Conservation (phyloP, 192 early-diverging fungal species). For the Martensiomyces pterosporus region DNA sequence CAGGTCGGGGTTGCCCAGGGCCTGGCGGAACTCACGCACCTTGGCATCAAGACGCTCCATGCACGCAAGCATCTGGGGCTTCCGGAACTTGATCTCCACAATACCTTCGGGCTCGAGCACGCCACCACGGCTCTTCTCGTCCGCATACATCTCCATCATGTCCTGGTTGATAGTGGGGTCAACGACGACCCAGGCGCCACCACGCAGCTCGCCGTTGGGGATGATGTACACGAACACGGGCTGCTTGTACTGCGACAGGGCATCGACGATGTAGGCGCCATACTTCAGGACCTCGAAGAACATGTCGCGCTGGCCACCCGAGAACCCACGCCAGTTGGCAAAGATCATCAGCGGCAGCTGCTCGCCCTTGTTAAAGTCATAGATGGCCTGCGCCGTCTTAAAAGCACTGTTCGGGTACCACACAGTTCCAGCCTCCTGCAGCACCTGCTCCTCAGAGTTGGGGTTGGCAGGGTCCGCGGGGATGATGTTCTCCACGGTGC, state of each 20-base stretch:
- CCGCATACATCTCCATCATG: conserved; percentile 99
- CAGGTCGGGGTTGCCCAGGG: conserved; percentile 54
- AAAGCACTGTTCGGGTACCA: conserved; percentile 99
- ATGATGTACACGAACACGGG: conserved; percentile 97
- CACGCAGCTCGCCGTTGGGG: conserved; percentile 91
- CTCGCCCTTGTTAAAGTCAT: conserved; percentile 98
- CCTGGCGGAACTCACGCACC: conserved; percentile 69
- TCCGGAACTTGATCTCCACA: conserved; percentile 97
- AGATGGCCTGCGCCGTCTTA: conserved; percentile 99
- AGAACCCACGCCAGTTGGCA: conserved; percentile 99
- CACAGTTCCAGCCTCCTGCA: conserved; percentile 91
- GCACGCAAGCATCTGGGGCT: conserved; percentile 83
- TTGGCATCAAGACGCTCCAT: conserved; percentile 88
- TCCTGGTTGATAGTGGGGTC: conserved; percentile 95
- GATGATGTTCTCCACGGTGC: conserved; percentile 85
- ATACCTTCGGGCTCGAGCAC: conserved; percentile 97
- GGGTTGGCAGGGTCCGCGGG: conserved; percentile 94
- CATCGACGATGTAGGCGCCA: conserved; percentile 96
- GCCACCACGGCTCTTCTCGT: conserved; percentile 84
- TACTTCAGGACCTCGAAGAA: conserved; percentile 98
- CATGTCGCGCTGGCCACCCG: conserved; percentile 98
- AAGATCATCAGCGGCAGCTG: conserved; percentile 97
- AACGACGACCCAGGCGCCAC: conserved; percentile 97
- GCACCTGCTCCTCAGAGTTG: conserved; percentile 81
- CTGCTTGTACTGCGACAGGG: conserved; percentile 91